Evolutionary conservation across 108 stramenopile genomes (phyloP), one percentile per base, ranked within the genome.

Genomic region (Conticribra guillardii): DNA sequence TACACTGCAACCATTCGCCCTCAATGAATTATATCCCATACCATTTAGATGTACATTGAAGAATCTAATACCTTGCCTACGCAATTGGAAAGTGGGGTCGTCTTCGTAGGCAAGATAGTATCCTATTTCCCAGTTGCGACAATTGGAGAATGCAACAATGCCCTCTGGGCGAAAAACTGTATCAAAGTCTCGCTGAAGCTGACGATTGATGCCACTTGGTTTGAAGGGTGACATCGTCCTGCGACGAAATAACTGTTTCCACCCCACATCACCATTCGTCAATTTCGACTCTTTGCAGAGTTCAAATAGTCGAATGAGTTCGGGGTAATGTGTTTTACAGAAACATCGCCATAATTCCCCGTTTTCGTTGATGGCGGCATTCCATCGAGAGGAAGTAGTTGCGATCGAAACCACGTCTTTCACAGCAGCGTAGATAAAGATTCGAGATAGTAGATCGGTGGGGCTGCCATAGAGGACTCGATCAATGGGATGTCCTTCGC

Each of bases 1-100:
- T 51, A 64, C 2, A 32, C 27, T n/a, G 51, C 63, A 51, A 31
- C n/a, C n/a, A 28, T 21, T 51, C 49, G 15, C 1, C 44, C 18
- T 51, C 19, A 24, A 32, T 3, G 22, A 32, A 31, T 32, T 16
- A 51, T 50, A 50, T 21, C 32, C 32, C 18, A 50, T 32, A 1
- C 49, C 63, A 64, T 52, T 65, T 18, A 65, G 51, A 33, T 34
- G 53, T 24, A 64, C 30, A 32, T 32, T 30, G 63, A 64, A 64
- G 49, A 64, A 50, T 31, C 4, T 51, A 14, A 64, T 51, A 17
- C 63, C 63, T 32, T 22, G 7, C 23, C 51, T 18, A 26, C 63
- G 48, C 4, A 50, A 5, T 32, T 32, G 21, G 51, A 65, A 65
- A 22, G 18, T 32, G 23, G 41, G 9, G 34, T 23, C 24, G 23